These are phyloP conservation scores for Dactylis glomerata DNA, from an alignment of 176 grass and related monocot species.

Conservation along the genomic window DNA sequence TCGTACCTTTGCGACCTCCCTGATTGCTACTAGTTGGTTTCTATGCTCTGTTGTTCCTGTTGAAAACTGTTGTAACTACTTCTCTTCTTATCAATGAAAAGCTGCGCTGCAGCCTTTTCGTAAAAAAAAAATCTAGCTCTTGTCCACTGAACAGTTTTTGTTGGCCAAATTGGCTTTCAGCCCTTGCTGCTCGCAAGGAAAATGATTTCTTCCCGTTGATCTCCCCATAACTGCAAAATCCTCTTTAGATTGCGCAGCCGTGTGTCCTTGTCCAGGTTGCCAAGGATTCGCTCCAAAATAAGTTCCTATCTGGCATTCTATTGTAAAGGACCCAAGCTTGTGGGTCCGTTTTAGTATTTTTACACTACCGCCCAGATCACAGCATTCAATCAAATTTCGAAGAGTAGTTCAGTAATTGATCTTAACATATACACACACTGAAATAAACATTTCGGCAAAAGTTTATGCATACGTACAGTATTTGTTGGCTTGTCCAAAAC, in stretches of 20 bases:
- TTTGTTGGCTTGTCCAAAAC: background rate
- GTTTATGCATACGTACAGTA: background rate
- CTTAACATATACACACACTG: background rate
- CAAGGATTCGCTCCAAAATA: background rate
- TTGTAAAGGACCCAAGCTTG: background rate
- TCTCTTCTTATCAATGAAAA: too few relatives aligned
- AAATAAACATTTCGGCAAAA: conserved; percentile 2
- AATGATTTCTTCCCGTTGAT: conserved; percentile 1
- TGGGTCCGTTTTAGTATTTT: background rate
- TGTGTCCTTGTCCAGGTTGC: background rate
- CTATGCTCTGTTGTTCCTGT: too few relatives aligned
- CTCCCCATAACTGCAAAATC: background rate
- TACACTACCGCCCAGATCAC: background rate
- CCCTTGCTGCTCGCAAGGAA: background rate
- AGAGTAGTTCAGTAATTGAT: background rate
- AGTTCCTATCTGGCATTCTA: background rate
- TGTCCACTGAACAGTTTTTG: background rate
- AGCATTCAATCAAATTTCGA: background rate
- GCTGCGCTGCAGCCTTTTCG: too few relatives aligned
- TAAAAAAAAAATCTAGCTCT: too few relatives aligned
- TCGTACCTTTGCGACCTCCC: too few relatives aligned
- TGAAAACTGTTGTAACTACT: too few relatives aligned
- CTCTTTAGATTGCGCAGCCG: background rate
- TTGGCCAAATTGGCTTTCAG: background rate
- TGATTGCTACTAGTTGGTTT: too few relatives aligned